Conservation (phyloP, 2,329 filamentous ascomycete species). For the Hypoxylon sp. region DNA sequence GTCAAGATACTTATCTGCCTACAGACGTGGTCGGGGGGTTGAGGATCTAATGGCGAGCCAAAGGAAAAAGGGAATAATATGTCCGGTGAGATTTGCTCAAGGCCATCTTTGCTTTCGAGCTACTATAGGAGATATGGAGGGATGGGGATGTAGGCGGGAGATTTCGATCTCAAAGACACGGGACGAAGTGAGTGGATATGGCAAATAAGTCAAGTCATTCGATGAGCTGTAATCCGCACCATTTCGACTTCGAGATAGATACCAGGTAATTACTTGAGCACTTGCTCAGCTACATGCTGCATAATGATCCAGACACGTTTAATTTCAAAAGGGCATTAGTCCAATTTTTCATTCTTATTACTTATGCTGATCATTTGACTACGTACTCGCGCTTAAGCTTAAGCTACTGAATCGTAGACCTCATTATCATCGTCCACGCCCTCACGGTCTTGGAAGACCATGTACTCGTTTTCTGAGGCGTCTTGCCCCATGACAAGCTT, state of each 20-base stretch:
- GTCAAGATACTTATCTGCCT: neutral
- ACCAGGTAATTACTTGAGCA: neutral
- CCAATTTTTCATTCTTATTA: conserved; percentile 34
- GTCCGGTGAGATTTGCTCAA: neutral
- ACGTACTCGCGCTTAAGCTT: conserved; percentile 14
- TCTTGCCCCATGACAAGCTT: conserved; percentile 68
- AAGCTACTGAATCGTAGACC: conserved; percentile 58
- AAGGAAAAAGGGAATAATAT: neutral
- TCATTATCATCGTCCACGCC: conserved; percentile 68
- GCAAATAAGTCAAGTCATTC: conserved; percentile 1
- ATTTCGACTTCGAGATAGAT: neutral
- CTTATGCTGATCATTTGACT: conserved; percentile 1
- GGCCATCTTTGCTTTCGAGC: conserved; percentile 13
- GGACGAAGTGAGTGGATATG: neutral
- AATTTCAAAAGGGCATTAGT: conserved; percentile 25
- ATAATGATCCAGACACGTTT: neutral
- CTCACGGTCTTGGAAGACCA: conserved; percentile 84
- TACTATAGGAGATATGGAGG: conserved; percentile 3
- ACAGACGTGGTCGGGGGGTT: neutral
- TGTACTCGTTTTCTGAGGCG: conserved; percentile 69
- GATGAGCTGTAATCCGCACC: neutral
- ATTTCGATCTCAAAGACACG: neutral
- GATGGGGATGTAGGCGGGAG: neutral
- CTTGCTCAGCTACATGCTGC: neutral
- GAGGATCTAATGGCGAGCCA: neutral